These are phyloP conservation scores for Tinospora cordifolia DNA, from an alignment of 164 flowering plant species.

Conservation along the genomic window DNA sequence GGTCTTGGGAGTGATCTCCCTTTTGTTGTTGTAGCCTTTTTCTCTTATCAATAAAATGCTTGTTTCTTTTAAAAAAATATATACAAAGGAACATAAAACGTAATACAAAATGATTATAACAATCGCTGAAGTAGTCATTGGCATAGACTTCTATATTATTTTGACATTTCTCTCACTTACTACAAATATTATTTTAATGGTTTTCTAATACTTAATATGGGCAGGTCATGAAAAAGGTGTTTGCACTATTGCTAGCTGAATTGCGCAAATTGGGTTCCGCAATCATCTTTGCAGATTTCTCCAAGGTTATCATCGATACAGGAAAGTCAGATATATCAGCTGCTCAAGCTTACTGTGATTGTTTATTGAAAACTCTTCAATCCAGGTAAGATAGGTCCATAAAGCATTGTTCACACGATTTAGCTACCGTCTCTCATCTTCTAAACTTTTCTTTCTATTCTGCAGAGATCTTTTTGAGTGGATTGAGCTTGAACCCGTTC, in stretches of 20 bases:
- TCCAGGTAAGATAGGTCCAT: slow-evolving; percentile 43
- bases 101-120: too few relatives aligned
- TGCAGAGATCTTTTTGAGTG: slow-evolving; percentile 89
- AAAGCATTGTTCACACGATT: neutral
- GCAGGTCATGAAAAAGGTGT: slow-evolving; percentile 94
- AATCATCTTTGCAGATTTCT: slow-evolving; percentile 80
- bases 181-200: neutral
- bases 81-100: too few relatives aligned
- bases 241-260: slow-evolving; percentile 83
- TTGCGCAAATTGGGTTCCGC: slow-evolving; percentile 84
- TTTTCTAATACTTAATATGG: slow-evolving; percentile 1
- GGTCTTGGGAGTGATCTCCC: too few relatives aligned
- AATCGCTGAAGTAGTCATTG: too few relatives aligned
- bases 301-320: slow-evolving; percentile 82
- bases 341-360: slow-evolving; percentile 88
- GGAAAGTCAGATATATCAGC: slow-evolving; percentile 73
- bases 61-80: too few relatives aligned
- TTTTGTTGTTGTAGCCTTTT: too few relatives aligned
- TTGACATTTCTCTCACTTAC: too few relatives aligned
- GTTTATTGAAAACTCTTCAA: slow-evolving; percentile 71
- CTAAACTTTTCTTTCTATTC: slow-evolving; percentile 9
- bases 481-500: slow-evolving; percentile 86
- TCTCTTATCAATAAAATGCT: too few relatives aligned
- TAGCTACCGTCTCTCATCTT: slow-evolving; percentile 2
- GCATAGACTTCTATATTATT: too few relatives aligned